Conservation (phyloP, 306 rosid genomes). For the Calophaca sinica region DNA sequence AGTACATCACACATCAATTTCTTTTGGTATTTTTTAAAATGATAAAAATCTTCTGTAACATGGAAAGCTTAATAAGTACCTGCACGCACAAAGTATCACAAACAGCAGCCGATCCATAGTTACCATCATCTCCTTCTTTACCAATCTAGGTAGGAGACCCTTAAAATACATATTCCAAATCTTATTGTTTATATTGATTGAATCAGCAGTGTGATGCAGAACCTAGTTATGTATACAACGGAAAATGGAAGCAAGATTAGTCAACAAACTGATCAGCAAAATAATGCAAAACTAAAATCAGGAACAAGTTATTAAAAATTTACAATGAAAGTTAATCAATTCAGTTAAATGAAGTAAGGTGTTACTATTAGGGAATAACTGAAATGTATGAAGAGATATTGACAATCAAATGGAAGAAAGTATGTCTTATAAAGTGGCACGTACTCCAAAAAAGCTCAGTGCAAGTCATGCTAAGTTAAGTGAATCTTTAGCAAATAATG, state of each 20-base stretch:
- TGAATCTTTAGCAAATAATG: background rate
- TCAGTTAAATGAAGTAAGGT: conserved; percentile 13
- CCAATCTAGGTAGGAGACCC: conserved; percentile 67
- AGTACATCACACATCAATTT: conserved; percentile 2
- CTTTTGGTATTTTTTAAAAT: conserved; percentile 15
- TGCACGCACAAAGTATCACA: conserved; percentile 71
- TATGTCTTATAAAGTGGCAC: conserved; percentile 4
- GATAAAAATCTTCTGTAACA: background rate
- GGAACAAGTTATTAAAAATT: background rate
- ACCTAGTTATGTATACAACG: conserved; percentile 51
- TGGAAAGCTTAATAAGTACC: conserved; percentile 46
- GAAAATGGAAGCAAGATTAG: conserved; percentile 28
- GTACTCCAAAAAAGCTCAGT: background rate
- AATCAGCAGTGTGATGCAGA: conserved; percentile 60
- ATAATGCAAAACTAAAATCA: conserved; percentile 27
- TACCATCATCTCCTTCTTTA: conserved; percentile 58
- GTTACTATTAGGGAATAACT: background rate
- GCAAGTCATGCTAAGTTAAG: background rate
- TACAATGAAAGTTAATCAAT: background rate
- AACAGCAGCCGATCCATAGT: conserved; percentile 63
- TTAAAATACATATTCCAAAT: conserved; percentile 62
- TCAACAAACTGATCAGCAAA: conserved; percentile 31
- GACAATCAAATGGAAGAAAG: background rate
- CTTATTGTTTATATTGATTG: conserved; percentile 60
- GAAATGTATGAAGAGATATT: conserved; percentile 7